Conservation (phyloP, 306 rosid species). For the Purshia tridentata region DNA sequence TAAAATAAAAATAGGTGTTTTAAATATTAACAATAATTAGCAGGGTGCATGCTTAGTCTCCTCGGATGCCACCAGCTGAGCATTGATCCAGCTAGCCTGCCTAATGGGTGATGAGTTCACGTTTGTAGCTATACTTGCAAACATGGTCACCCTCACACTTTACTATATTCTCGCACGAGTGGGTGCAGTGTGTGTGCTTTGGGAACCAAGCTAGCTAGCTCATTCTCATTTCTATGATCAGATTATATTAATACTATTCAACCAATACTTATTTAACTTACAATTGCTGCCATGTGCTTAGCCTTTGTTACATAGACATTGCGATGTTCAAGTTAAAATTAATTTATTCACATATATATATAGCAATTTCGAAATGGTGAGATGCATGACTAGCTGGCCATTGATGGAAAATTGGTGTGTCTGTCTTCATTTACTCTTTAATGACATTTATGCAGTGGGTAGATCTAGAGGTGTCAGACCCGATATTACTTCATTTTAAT, state of each 20-base stretch:
- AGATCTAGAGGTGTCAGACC: too few species aligned
- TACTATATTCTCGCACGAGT: constrained; percentile 10
- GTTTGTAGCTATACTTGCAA: constrained; percentile 8
- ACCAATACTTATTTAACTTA: not conserved
- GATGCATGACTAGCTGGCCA: not conserved
- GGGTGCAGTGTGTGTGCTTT: not conserved
- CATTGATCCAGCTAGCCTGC: constrained; percentile 20
- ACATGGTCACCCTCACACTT: constrained; percentile 24
- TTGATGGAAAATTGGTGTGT: not conserved
- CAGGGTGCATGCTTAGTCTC: constrained; percentile 12
- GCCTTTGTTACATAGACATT: too few species aligned
- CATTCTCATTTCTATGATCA: not conserved
- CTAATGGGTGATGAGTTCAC: constrained; percentile 11
- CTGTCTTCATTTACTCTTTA: too few species aligned
- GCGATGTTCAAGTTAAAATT: not conserved
- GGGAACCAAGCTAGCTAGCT: not conserved
- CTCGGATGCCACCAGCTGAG: constrained; percentile 19
- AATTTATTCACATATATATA: too few species aligned
- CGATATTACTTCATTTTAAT: too few species aligned
- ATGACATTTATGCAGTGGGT: too few species aligned
- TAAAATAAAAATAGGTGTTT: too few species aligned
- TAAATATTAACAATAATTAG: too few species aligned
- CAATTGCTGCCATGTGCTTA: not conserved
- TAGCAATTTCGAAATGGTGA: not conserved
- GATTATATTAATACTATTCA: not conserved